Base-by-base conservation (phyloP, 768 basidiomycete species). In the Polyporus arcularius region DNA sequence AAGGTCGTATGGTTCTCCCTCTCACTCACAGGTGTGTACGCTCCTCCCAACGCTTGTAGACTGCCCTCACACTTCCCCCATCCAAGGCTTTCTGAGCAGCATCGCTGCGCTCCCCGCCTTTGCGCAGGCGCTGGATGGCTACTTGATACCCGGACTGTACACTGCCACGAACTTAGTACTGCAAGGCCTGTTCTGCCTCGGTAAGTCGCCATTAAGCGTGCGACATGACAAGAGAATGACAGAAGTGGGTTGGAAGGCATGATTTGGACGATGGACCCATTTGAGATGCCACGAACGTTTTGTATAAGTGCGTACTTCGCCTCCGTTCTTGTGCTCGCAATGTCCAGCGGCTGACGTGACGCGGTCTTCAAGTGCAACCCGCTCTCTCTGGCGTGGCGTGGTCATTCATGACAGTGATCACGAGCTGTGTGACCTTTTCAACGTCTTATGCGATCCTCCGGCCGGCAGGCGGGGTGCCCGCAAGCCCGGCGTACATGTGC, bases 251-350 rank as follows among this genome's bases (percentile, higher is more conserved):
- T 16, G 16, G 18, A 64, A 88, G 88, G 87, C 11, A 80, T 89
- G 72, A 76, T 85, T 14, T 88, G 84, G 78, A 70, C 73, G 53
- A 88, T 89, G 87, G 75, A 85, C 63, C 85, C 87, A 0, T 75
- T 73, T 51, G 67, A 60, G 18, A 89, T 89, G 86, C 84, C 86
- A 9, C 72, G 68, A 39, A 64, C 68, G 31, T 88, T 89, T 63
- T 89, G 88, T 66, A 72, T 82, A 39, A 76, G 85, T 85, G 65
- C 61, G 80, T 35, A 70, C 41, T 60, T 14, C 10, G 8, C 26
- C 26, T 48, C 46, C 26, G 21, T 12, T 18, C 46, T 21, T 15
- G 12, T n/a, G 45, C 45, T 26, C 21, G 35, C 35, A 7, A 7
- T 11, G 35, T 35, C 11, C 14, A 39, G 10, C 32, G 31, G 9